These are phyloP conservation scores for Petasospora rhodanensis DNA, from an alignment of 1,139 yeast species.

Conservation along the genomic window DNA sequence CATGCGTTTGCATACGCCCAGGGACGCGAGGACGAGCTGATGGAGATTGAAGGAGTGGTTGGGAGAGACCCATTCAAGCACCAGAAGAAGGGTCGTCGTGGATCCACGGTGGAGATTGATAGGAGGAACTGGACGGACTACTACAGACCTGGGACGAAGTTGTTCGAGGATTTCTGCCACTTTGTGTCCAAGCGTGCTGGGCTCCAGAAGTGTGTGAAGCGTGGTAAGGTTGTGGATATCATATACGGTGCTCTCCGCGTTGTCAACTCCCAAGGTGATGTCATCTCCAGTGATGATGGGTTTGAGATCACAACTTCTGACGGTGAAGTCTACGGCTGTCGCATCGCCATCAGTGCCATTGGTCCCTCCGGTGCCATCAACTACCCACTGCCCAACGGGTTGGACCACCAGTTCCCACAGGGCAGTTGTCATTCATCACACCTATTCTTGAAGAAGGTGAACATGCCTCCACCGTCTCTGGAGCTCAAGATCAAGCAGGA, in stretches of 20 bases:
- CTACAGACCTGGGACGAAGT: constrained; percentile 40
- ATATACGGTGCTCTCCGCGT: constrained; percentile 28
- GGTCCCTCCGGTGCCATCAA: constrained; percentile 41
- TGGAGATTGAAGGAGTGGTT: constrained; percentile 43
- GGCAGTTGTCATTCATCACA: constrained; percentile 44
- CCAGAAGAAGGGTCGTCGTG: constrained; percentile 35
- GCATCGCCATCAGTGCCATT: constrained; percentile 37
- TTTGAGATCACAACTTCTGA: constrained; percentile 5
- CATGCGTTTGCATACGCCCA: constrained; percentile 37
- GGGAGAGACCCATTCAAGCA: constrained; percentile 45
- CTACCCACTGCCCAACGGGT: constrained; percentile 8
- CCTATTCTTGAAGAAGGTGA: constrained; percentile 30
- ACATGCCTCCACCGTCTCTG: constrained; percentile 5
- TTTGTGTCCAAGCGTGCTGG: constrained; percentile 35
- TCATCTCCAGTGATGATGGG: constrained; percentile 6
- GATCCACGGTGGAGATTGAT: constrained; percentile 32
- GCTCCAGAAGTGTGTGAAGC: constrained; percentile 30
- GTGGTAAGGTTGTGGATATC: constrained; percentile 35
- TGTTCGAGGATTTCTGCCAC: constrained; percentile 39
- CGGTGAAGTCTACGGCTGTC: constrained; percentile 29
- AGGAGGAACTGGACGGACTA: constrained; percentile 46
- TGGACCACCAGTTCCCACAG: constrained; percentile 26
- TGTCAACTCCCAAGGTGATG: constrained; percentile 3
- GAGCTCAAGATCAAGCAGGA: not conserved
- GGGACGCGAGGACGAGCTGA: constrained; percentile 35